These are phyloP conservation scores for Hemerocallis citrina DNA, from an alignment of 106 monocot species.

Conservation along the genomic window DNA sequence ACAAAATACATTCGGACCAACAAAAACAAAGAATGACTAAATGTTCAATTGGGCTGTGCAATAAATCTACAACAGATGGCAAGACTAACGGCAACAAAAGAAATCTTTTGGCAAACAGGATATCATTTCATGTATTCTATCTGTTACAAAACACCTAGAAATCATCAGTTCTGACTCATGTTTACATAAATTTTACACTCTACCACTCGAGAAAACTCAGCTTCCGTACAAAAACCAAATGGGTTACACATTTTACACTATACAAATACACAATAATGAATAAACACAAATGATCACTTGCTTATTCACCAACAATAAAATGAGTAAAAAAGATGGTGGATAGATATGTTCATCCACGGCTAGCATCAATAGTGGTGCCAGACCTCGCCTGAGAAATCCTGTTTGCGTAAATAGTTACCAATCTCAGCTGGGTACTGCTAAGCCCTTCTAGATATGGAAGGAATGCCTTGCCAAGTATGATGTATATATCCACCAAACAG, in stretches of 20 bases:
- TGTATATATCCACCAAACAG: conserved; percentile 98
- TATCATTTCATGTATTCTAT: neutral
- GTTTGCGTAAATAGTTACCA: conserved; percentile 91
- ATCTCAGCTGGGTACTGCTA: conserved; percentile 79
- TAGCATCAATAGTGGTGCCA: conserved; percentile 49
- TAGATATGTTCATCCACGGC: conserved; percentile 23
- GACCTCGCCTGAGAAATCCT: conserved; percentile 89
- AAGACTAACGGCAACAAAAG: too few relatives aligned
- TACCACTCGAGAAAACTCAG: neutral
- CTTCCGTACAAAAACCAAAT: neutral
- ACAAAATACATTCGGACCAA: too few relatives aligned
- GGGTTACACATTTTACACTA: conserved; percentile 13
- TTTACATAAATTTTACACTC: conserved; percentile 7
- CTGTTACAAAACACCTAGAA: neutral
- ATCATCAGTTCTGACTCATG: neutral
- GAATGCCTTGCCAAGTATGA: conserved; percentile 88
- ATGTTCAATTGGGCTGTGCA: too few relatives aligned
- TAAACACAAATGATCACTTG: neutral
- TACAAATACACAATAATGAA: conserved; percentile 12
- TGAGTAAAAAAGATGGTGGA: neutral
- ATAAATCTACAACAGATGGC: too few relatives aligned
- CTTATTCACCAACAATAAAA: neutral
- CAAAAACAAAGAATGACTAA: too few relatives aligned
- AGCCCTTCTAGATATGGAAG: conserved; percentile 86
- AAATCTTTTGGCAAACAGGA: neutral